These are phyloP conservation scores for Baorangia bicolor DNA, from an alignment of 768 basidiomycete species.

Conservation along the genomic window DNA sequence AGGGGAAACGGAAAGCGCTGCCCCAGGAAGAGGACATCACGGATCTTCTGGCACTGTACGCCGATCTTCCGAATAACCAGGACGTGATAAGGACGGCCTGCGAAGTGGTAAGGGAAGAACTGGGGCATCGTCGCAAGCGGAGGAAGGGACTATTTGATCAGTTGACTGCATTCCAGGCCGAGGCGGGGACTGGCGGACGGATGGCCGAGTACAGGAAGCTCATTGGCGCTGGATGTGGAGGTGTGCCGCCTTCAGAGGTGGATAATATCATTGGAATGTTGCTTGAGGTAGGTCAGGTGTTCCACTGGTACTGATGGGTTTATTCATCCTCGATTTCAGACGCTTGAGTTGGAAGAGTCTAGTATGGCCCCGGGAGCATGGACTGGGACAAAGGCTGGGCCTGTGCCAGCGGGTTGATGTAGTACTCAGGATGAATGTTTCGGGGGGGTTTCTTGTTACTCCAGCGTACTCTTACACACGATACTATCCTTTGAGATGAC, in stretches of 20 bases:
- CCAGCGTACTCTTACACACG: neutral
- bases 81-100: conserved; percentile 55
- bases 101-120: conserved; percentile 60
- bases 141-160: conserved; percentile 73
- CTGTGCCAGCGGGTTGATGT: conserved; percentile 23
- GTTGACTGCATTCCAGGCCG: conserved; percentile 78
- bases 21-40: conserved; percentile 56
- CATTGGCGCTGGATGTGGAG: conserved; percentile 89
- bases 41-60: conserved; percentile 60
- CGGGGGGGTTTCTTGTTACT: neutral
- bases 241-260: conserved; percentile 81
- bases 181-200: conserved; percentile 84
- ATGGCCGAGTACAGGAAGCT: conserved; percentile 88
- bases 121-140: conserved; percentile 63
- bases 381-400: conserved; percentile 32
- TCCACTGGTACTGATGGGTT: neutral
- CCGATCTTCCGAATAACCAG: conserved; percentile 55
- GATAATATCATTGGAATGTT: conserved; percentile 84
- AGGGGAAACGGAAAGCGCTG: conserved; percentile 53
- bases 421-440: neutral
- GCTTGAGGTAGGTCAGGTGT: conserved; percentile 59
- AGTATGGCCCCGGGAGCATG: conserved; percentile 51
- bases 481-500: neutral
- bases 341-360: conserved; percentile 79
- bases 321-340: conserved; percentile 42